These are phyloP conservation scores for Rhododendron ferrugineum DNA, from an alignment of 148 eudicot species.

Conservation along the genomic window DNA sequence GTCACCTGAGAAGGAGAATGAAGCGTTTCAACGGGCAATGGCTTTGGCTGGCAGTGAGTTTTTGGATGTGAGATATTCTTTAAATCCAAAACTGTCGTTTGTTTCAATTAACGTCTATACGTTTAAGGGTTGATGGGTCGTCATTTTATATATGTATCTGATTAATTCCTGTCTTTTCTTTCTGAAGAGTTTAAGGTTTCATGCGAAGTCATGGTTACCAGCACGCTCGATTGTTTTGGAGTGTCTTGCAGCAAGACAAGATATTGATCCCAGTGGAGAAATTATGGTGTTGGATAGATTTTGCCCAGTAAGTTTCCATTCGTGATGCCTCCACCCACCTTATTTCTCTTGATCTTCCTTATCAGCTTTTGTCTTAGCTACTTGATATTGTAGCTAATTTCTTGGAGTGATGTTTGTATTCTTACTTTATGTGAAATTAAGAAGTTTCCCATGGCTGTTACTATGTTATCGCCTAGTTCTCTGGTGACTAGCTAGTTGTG, in stretches of 20 bases:
- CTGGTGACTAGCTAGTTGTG: neutral
- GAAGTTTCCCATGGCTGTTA: neutral
- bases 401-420: neutral
- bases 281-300: constrained; percentile 55
- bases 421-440: neutral
- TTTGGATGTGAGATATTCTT: constrained; percentile 61
- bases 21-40: constrained; percentile 76
- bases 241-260: constrained; percentile 50
- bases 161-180: constrained; percentile 2
- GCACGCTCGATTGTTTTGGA: constrained; percentile 71
- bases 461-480: neutral
- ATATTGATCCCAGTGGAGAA: constrained; percentile 67
- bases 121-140: neutral
- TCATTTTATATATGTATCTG: neutral
- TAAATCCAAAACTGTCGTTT: neutral
- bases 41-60: constrained; percentile 75
- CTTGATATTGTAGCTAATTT: neutral
- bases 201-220: constrained; percentile 75
- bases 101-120: neutral
- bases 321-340: neutral
- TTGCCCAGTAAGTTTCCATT: constrained; percentile 59
- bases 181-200: constrained; percentile 51
- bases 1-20: constrained; percentile 73
- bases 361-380: neutral
- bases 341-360: neutral